Evolutionary conservation across 331 rosid genomes (phyloP), one percentile per base, ranked within the genome.

Genomic region (Quercus lobata): DNA sequence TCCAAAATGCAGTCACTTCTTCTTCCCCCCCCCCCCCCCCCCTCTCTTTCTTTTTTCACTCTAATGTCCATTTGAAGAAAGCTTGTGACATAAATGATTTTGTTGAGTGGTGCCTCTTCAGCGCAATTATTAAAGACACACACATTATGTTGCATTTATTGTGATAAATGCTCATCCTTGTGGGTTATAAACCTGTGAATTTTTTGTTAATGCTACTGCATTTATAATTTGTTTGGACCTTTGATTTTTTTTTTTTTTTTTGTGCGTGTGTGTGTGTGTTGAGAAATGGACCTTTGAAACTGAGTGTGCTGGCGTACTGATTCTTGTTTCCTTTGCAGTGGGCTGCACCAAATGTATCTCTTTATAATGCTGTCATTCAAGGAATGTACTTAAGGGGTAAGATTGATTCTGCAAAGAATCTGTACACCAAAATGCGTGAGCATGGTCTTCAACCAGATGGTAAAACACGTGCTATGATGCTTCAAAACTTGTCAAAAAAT

Each of bases 381-480:
- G 97, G 96, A 83, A 76, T 91, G 96, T 91, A 92, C 88, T 88
- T 91, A 29, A 76, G 87, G 66, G 81, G 94, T 60, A 88, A 90
- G 80, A 79, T 69, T 25, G 84, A 90, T 46, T 77, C 76, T 49
- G 94, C 94, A 9, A 91, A 89, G 73, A 88, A 88, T 83, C 84
- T 89, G 46, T 90, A 91, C 63, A 5, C 21, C 10, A 88, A 86
- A 73, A 91, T 95, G 99, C 87, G 84, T 0, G 76, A 90, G 56
- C 60, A 34, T 2, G 81, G 82, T 75, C 86, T 95, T 72, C 90
- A 87, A 76, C 92, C 94, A 0, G 90, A 92, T 72, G 93, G 90
- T 75, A 93, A 88, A 86, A 95, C 99, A 57, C 88, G 89, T 14
- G 92, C 90, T 24, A 74, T 93, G 65, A 90, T 93, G 92, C 91